Evolutionary conservation across 345 rosid species (phyloP), one percentile per base, ranked within the genome.

Genomic region (Salix arbutifolia): DNA sequence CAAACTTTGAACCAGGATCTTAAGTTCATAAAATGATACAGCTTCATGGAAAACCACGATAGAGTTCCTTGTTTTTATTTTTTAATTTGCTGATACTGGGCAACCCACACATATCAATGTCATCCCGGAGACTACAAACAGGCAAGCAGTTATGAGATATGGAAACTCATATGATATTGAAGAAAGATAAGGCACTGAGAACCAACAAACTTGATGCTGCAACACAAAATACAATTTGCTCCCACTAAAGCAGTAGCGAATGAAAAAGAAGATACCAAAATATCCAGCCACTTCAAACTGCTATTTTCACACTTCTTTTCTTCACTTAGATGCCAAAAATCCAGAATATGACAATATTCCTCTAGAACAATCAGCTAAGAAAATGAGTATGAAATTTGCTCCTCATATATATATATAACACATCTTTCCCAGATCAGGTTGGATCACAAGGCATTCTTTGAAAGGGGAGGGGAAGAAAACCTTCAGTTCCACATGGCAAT

Each of bases 1-100:
- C 72, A 65, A 77, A 67, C 42, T 58, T 56, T 23, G 50, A 30
- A 78, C 58, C 65, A 61, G 73, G 74, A 71, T 72, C 70, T 42
- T 62, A 67, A 28, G 71, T 9, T 69, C 74, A 65, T 42, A 73
- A 17, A 72, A 23, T 30, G 14, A 23, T 30, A 76, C 68, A 46
- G 14, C 23, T 18, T 28, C 33, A 44, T 46, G 50, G 26, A 44
- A 40, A 58, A 61, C 28, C 60, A 67, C 69, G 53, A 30, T 38
- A 56, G n/a, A 81, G 62, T 26, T 18, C 33, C 61, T 18, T 4
- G 67, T 64, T 25, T 31, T 28, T 28, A 28, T 10, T 21, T 52
- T 61, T 23, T 14, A 61, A 40, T 23, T 53, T 31, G 38, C 60
- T 42, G 23, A 73, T 31, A 30, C 52, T 31, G 3, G 37, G 44